These are phyloP conservation scores for Secale cereale DNA, from an alignment of 176 grass and related monocot genomes.

Conservation along the genomic window DNA sequence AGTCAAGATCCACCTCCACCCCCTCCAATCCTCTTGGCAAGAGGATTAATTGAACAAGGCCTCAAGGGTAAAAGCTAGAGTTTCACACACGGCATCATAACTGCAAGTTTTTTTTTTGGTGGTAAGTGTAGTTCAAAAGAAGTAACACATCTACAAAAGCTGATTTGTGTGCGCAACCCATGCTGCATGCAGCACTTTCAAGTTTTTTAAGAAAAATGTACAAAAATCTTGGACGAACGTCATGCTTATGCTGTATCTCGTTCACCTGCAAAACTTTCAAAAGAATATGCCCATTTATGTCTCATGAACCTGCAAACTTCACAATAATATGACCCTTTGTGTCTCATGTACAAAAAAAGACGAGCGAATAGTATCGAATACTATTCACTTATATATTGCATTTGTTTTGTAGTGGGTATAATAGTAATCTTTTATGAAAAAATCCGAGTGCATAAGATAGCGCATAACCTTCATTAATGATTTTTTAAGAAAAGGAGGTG, in stretches of 20 bases:
- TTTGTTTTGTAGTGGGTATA: not conserved
- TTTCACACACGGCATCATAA: not conserved
- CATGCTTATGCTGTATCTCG: slow-evolving; percentile 7
- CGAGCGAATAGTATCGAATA: not conserved
- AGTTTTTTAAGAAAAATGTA: not conserved
- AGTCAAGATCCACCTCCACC: no score
- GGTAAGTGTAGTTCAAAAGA: not conserved
- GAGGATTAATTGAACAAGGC: no score
- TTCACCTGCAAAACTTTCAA: not conserved
- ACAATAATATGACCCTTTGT: not conserved
- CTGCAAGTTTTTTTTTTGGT: no score
- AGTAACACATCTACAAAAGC: not conserved
- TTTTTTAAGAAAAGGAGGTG: not conserved
- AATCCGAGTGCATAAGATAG: not conserved
- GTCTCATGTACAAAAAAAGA: not conserved
- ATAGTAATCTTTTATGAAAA: not conserved
- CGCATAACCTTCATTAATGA: not conserved
- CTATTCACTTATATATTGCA: not conserved
- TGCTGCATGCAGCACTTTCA: not conserved
- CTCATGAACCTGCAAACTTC: not conserved
- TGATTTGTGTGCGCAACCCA: not conserved
- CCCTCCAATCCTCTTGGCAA: no score
- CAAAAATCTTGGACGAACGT: not conserved
- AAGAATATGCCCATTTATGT: not conserved
- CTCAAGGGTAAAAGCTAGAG: no score